These are phyloP conservation scores for Panicum miliaceum DNA, from an alignment of 176 grass and related monocot species.

Conservation along the genomic window DNA sequence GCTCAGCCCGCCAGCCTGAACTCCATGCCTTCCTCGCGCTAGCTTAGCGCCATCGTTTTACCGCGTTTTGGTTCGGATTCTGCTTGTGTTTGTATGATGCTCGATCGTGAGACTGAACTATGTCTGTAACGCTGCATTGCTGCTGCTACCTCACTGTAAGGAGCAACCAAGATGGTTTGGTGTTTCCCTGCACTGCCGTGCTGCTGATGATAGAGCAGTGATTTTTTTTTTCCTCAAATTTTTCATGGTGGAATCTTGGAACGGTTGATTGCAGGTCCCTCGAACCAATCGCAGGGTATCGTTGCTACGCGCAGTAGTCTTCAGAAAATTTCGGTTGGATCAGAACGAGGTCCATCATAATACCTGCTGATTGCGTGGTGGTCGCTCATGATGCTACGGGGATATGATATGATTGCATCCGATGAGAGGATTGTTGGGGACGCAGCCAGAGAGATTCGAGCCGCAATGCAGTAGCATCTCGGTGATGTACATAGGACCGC, in stretches of 20 bases:
- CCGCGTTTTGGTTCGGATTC: slow-evolving; percentile 53
- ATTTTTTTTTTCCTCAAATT: background rate
- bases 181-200: slow-evolving; percentile 14
- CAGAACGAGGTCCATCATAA: background rate
- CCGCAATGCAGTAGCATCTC: background rate
- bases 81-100: slow-evolving; percentile 47
- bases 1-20: slow-evolving; percentile 22
- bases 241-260: slow-evolving; percentile 5
- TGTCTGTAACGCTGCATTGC: slow-evolving; percentile 8
- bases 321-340: background rate
- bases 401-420: slow-evolving; percentile 9
- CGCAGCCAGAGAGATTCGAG: slow-evolving; percentile 36
- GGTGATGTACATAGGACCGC: slow-evolving; percentile 31
- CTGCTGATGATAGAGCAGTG: background rate
- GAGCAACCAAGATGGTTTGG: slow-evolving; percentile 49
- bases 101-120: slow-evolving; percentile 18
- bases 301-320: background rate
- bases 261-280: background rate
- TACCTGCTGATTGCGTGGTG: background rate
- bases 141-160: slow-evolving; percentile 11
- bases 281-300: background rate
- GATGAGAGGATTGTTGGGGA: slow-evolving; percentile 26
- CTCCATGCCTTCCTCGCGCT: slow-evolving; percentile 9
- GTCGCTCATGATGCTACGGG: background rate
- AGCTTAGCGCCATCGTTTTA: slow-evolving; percentile 38